Percentiles rank a stretch among this genome's conserved stretches.
phyloP scores from a whole-genome alignment of 805 yeast genomes.

The Yamadazyma ubonensis region DNA sequence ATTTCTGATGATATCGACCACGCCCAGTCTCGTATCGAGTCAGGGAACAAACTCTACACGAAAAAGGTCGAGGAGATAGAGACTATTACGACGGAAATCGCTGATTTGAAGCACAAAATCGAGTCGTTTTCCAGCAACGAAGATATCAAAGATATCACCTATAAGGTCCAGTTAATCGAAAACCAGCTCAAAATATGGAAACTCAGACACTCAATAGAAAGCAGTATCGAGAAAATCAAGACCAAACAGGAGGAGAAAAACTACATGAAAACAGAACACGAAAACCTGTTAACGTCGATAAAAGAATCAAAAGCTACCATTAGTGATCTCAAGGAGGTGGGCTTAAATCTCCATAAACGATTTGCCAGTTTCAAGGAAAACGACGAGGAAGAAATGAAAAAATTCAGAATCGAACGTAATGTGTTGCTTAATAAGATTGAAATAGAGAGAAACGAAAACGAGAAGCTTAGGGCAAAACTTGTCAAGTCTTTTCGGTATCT shows the following conservation, averaged over 20 bases:
- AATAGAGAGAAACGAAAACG: conserved; percentile 23
- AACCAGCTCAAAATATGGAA: conserved; percentile 45
- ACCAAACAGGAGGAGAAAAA: conserved; percentile 56
- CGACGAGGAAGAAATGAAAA: conserved; percentile 20
- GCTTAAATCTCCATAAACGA: conserved; percentile 18
- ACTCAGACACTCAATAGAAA: conserved; percentile 46
- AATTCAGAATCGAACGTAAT: conserved; percentile 22
- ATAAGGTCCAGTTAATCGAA: conserved; percentile 22
- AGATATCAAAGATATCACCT: conserved; percentile 20
- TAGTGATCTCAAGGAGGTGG: conserved; percentile 21
- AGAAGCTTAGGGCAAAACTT: conserved; percentile 25
- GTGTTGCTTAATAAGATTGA: conserved; percentile 22
- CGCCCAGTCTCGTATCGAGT: conserved; percentile 32
- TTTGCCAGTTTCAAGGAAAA: conserved; percentile 20
- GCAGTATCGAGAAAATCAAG: conserved; percentile 42
- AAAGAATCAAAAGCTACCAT: conserved; percentile 41
- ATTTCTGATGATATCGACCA: conserved; percentile 49
- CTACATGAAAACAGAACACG: conserved; percentile 62
- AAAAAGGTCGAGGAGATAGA: conserved; percentile 34
- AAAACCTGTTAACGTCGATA: conserved; percentile 51
- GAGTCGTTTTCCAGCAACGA: conserved; percentile 24
- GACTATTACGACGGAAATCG: conserved; percentile 21
- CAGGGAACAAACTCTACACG: conserved; percentile 30
- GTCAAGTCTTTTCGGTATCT: conserved; percentile 35
- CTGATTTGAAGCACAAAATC: conserved; percentile 28